phyloP scores from a whole-genome alignment of 2,329 filamentous ascomycete genomes.

The Fusarium euwallaceae region DNA sequence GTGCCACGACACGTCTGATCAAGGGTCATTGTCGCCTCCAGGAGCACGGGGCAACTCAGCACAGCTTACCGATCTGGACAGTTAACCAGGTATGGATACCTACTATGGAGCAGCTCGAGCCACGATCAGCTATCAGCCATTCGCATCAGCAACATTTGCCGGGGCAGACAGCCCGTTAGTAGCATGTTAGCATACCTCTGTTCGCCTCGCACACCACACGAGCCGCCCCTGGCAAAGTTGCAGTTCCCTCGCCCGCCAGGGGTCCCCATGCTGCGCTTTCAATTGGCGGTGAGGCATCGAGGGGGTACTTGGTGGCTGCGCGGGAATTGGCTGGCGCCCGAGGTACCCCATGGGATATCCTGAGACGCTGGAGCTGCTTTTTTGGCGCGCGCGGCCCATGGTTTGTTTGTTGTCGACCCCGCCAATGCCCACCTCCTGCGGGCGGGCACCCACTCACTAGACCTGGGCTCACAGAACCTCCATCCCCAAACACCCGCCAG shows the following conservation, averaged over 20 bases:
- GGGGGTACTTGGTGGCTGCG: conserved; percentile 30
- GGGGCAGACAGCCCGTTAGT: neutral
- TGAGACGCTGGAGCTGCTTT: conserved; percentile 15
- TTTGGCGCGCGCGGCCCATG: conserved; percentile 2
- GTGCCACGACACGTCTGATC: conserved; percentile 22
- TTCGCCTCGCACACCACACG: conserved; percentile 21
- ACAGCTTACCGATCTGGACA: neutral
- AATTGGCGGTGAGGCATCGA: conserved; percentile 47
- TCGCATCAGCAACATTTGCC: conserved; percentile 6
- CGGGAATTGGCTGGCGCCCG: conserved; percentile 7
- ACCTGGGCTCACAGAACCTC: conserved; percentile 40
- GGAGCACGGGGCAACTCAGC: neutral
- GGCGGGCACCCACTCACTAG: conserved; percentile 23
- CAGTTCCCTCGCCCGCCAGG: conserved; percentile 33
- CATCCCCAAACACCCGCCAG: conserved; percentile 46
- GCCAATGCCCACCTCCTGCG: conserved; percentile 39
- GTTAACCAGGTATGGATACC: neutral
- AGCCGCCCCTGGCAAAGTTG: conserved; percentile 40
- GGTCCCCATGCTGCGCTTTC: conserved; percentile 40
- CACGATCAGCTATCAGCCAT: neutral
- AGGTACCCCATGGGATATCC: conserved; percentile 19
- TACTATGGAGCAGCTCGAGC: neutral
- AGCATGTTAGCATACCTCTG: neutral
- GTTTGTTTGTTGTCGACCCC: conserved; percentile 43
- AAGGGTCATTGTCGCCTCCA: neutral